These are phyloP conservation scores for Senna siamea DNA, from an alignment of 306 rosid genomes.

Conservation along the genomic window DNA sequence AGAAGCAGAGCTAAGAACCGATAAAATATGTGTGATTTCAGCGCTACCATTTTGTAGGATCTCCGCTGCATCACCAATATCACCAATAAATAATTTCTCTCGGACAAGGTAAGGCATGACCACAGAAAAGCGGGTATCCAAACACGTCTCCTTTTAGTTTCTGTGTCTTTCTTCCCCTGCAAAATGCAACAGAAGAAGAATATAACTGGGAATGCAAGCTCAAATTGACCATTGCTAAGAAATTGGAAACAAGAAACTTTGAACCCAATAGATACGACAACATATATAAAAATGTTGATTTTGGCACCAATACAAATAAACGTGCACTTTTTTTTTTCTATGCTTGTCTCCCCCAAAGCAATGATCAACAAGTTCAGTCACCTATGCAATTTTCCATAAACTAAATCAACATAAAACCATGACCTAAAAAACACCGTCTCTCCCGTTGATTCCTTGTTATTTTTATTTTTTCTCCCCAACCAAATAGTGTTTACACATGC, in stretches of 20 bases:
- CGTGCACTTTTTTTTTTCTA: background rate
- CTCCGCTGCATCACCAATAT: slow-evolving; percentile 78
- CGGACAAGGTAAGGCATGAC: slow-evolving; percentile 86
- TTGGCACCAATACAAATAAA: background rate
- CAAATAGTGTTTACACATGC: background rate
- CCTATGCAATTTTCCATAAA: background rate
- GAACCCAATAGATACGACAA: background rate
- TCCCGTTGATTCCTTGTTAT: background rate
- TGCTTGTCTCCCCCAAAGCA: background rate
- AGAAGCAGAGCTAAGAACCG: slow-evolving; percentile 83
- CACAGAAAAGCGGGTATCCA: background rate
- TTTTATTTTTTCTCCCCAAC: background rate
- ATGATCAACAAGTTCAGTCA: background rate
- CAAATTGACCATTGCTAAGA: background rate
- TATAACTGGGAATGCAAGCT: background rate
- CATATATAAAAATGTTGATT: background rate
- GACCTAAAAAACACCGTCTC: background rate
- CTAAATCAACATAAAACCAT: background rate
- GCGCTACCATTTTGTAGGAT: slow-evolving; percentile 61
- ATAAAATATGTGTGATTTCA: slow-evolving; percentile 69
- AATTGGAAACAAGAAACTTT: slow-evolving; percentile 1
- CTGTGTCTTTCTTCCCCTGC: slow-evolving; percentile 18
- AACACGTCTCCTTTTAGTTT: background rate
- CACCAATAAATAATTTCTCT: slow-evolving; percentile 76
- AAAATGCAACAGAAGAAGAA: background rate